These are phyloP conservation scores for Huntiella savannae DNA, from an alignment of 2,329 filamentous ascomycete genomes.

Conservation along the genomic window DNA sequence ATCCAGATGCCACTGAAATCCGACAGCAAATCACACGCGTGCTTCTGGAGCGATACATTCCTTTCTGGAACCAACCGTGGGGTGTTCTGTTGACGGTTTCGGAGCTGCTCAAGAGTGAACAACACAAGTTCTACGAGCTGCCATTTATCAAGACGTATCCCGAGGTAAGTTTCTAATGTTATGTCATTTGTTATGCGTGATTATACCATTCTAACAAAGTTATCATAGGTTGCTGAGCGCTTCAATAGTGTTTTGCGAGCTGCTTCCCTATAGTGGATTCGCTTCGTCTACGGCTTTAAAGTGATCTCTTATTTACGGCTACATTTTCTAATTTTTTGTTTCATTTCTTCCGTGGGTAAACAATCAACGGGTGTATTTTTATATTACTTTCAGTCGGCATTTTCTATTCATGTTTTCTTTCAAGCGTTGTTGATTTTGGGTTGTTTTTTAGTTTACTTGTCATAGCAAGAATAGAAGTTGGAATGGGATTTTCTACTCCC, in stretches of 20 bases:
- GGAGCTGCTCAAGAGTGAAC: slow-evolving; percentile 75
- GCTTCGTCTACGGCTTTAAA: background rate
- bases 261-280: background rate
- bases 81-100: slow-evolving; percentile 74
- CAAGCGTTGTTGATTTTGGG: too few species aligned
- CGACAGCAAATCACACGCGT: slow-evolving; percentile 83
- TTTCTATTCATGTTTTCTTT: background rate
- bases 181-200: background rate
- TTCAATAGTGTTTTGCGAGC: slow-evolving; percentile 16
- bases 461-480: too few species aligned
- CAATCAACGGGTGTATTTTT: background rate
- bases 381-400: background rate
- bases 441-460: too few species aligned
- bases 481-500: too few species aligned
- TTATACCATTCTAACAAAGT: background rate
- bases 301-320: background rate
- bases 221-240: slow-evolving; percentile 17
- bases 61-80: slow-evolving; percentile 89
- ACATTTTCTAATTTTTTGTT: background rate
- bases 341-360: background rate
- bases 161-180: slow-evolving; percentile 39
- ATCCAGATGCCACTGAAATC: slow-evolving; percentile 61
- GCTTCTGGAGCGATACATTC: slow-evolving; percentile 69
- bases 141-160: slow-evolving; percentile 80
- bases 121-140: slow-evolving; percentile 80